phyloP scores from a whole-genome alignment of 208 protist species.

The Lotmaria passim region DNA sequence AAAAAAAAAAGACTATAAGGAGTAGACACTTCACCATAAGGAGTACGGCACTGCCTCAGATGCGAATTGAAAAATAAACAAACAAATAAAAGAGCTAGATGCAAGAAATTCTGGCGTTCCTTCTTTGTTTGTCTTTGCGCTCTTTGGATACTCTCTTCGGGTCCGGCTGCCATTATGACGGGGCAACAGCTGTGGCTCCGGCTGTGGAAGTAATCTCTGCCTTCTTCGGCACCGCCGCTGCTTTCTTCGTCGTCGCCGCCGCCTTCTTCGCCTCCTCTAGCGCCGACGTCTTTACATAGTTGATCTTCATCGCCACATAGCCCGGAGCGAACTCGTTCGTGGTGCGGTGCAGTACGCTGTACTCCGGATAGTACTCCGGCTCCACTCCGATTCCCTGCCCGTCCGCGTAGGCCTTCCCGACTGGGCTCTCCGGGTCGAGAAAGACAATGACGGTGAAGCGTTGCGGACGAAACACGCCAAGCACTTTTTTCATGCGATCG shows the following conservation, averaged over 20 bases:
- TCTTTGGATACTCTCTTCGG: background rate
- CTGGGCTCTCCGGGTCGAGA: conserved; percentile 76
- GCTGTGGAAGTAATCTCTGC: background rate
- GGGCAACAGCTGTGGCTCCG: background rate
- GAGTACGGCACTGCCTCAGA: too few species aligned
- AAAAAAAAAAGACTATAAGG: too few species aligned
- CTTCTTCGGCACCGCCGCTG: background rate
- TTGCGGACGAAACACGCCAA: conserved; percentile 76
- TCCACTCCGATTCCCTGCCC: conserved; percentile 75
- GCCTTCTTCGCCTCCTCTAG: conserved; percentile 29
- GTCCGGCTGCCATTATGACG: conserved; percentile 1
- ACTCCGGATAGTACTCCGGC: conserved; percentile 75
- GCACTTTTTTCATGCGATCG: conserved; percentile 62
- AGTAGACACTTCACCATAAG: too few species aligned
- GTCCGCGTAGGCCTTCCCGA: conserved; percentile 68
- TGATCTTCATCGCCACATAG: conserved; percentile 85
- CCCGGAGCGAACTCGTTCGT: conserved; percentile 85
- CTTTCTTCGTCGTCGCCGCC: conserved; percentile 3
- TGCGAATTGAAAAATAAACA: too few species aligned
- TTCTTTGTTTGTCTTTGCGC: background rate
- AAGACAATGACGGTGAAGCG: conserved; percentile 91
- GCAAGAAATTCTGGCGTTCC: too few species aligned
- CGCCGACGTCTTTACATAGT: conserved; percentile 62
- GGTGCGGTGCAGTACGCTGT: conserved; percentile 70
- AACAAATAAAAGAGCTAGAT: too few species aligned